A percentile compares a stretch with the other conserved stretches of the same genome.
phyloP scores from a whole-genome alignment of 1,284 basidiomycete genomes.

The Moniliella sp. region DNA sequence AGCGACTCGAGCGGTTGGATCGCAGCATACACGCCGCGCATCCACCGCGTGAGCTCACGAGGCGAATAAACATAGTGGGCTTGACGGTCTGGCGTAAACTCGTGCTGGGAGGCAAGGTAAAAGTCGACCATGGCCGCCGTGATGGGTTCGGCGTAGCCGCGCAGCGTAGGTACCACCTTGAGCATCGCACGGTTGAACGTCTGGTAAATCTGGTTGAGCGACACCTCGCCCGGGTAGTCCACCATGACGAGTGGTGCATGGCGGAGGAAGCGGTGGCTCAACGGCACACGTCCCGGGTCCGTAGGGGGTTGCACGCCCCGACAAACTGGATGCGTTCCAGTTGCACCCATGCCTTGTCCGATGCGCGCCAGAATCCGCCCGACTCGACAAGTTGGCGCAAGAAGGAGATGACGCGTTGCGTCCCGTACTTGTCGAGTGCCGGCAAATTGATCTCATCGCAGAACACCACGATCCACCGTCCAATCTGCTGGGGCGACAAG shows the following conservation, averaged over 20 bases:
- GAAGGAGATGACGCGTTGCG: slow-evolving; percentile 93
- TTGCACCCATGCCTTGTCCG: slow-evolving; percentile 88
- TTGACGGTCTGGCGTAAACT: slow-evolving; percentile 83
- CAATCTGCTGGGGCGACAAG: slow-evolving; percentile 76
- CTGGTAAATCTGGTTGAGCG: slow-evolving; percentile 92
- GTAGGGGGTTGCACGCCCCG: slow-evolving; percentile 98
- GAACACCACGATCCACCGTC: slow-evolving; percentile 93
- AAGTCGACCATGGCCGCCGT: slow-evolving; percentile 94
- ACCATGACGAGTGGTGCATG: slow-evolving; percentile 99
- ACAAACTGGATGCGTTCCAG: slow-evolving; percentile 97
- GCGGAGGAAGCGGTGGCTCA: slow-evolving; percentile 84
- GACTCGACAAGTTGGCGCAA: slow-evolving; percentile 86
- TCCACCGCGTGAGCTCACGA: slow-evolving; percentile 93
- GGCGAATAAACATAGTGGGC: slow-evolving; percentile 98
- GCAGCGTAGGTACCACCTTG: slow-evolving; percentile 79
- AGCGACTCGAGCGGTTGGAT: slow-evolving; percentile 75
- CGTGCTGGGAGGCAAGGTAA: slow-evolving; percentile 76
- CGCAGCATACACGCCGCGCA: slow-evolving; percentile 87
- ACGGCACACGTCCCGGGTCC: slow-evolving; percentile 95
- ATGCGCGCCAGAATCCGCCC: slow-evolving; percentile 81
- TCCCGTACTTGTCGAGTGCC: slow-evolving; percentile 90
- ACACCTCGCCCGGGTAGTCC: slow-evolving; percentile 89
- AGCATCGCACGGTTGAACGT: slow-evolving; percentile 93
- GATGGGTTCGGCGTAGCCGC: slow-evolving; percentile 76
- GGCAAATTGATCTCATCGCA: slow-evolving; percentile 99